Conservation (phyloP, 2,329 filamentous ascomycete genomes). For the Aspergillus cejpii region DNA sequence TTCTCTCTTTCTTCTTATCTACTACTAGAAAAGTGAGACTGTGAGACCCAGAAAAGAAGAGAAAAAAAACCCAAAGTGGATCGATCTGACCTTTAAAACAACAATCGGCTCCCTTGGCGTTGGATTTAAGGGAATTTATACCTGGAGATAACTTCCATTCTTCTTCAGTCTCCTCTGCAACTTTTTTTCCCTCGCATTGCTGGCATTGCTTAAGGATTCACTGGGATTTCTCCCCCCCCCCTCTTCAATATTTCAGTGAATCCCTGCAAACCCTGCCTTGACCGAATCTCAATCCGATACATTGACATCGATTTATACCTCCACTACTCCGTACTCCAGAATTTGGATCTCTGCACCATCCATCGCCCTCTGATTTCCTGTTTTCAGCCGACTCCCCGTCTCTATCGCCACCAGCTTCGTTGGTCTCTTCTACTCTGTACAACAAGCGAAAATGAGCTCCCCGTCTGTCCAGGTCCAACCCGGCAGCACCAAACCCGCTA, state of each 20-base stretch:
- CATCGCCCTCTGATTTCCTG: background rate
- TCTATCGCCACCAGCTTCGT: background rate
- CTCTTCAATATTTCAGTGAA: background rate
- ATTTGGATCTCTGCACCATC: background rate
- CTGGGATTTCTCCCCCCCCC: background rate
- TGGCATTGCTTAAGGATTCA: background rate
- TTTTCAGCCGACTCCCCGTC: background rate
- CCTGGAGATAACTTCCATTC: background rate
- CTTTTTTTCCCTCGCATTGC: slow-evolving; percentile 1
- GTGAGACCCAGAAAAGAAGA: no score
- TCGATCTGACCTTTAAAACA: slow-evolving; percentile 21
- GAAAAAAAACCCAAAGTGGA: slow-evolving; percentile 13
- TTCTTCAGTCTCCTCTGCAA: background rate
- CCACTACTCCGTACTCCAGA: no score
- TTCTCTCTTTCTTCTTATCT: background rate
- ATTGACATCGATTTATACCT: no score
- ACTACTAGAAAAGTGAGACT: no score
- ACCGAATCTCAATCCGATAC: background rate
- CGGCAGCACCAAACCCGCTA: slow-evolving; percentile 18
- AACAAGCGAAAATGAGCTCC: slow-evolving; percentile 31
- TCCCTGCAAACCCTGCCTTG: background rate
- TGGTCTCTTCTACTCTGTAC: background rate
- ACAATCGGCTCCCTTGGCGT: slow-evolving; percentile 8
- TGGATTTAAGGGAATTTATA: background rate
- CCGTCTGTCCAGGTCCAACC: slow-evolving; percentile 32